phyloP scores from a whole-genome alignment of 768 basidiomycete species.

The Botryobasidium botryosum region DNA sequence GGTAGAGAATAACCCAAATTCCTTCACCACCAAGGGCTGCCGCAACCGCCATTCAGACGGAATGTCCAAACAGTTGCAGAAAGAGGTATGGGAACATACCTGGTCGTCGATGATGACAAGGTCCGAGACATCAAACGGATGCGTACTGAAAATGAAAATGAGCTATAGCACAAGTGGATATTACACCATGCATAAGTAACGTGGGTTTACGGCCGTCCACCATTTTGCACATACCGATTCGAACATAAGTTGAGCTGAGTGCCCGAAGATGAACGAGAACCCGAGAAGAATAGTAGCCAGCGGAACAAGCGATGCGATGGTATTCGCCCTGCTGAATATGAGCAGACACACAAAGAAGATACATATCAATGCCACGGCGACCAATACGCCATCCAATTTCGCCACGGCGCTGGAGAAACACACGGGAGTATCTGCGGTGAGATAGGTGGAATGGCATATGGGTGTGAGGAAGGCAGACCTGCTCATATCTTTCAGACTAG shows the following conservation, averaged over 20 bases:
- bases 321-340: constrained; percentile 52
- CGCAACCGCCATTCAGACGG: neutral
- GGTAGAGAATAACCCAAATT: constrained; percentile 69
- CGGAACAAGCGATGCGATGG: constrained; percentile 56
- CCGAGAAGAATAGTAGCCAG: constrained; percentile 66
- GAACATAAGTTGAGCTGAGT: constrained; percentile 63
- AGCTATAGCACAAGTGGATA: constrained; percentile 28
- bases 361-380: constrained; percentile 37
- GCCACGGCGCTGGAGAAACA: constrained; percentile 54
- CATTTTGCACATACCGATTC: constrained; percentile 37
- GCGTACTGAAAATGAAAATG: constrained; percentile 73
- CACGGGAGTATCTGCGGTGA: constrained; percentile 42
- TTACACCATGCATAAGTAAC: too few relatives aligned
- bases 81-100: constrained; percentile 23
- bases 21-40: constrained; percentile 38
- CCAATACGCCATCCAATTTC: constrained; percentile 60
- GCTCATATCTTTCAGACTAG: constrained; percentile 44
- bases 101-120: constrained; percentile 67
- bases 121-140: constrained; percentile 75
- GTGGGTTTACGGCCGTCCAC: too few relatives aligned
- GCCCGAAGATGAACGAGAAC: constrained; percentile 73
- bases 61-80: too few relatives aligned
- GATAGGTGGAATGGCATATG: neutral
- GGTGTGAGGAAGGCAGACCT: neutral
- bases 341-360: constrained; percentile 55